A percentile compares a stretch with the other conserved stretches of the same genome.
Evolutionary conservation across 139 green algal genomes (phyloP).

Genomic region (Gonium pectorale): DNA sequence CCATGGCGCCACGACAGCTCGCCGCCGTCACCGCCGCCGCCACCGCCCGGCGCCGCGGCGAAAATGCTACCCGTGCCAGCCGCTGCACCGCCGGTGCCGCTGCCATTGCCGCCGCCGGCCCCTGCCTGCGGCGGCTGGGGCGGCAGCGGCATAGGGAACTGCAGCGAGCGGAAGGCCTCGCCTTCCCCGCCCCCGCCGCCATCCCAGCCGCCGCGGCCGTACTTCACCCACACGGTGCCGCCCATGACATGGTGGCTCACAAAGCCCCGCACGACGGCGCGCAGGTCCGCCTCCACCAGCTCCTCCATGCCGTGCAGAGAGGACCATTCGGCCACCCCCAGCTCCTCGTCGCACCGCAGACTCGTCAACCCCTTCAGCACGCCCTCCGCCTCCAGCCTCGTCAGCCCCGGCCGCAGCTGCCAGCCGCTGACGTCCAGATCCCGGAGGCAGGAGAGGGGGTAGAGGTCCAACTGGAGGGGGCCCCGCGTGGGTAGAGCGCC

Average conservation of each 20-base stretch:
- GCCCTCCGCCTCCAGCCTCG: background rate
- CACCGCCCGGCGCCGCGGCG: too few species aligned
- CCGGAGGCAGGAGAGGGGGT: background rate
- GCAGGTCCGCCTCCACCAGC: background rate
- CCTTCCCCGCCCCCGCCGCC: background rate
- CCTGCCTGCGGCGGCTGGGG: background rate
- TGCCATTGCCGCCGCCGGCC: background rate
- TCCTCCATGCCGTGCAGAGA: background rate
- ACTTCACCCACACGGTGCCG: background rate
- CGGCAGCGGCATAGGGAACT: constrained; percentile 7
- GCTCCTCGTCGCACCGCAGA: background rate
- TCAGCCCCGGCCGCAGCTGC: background rate
- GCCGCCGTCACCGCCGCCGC: too few species aligned
- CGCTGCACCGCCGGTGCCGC: background rate
- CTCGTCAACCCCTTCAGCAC: background rate
- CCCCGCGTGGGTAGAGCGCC: background rate
- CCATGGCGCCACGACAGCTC: too few species aligned
- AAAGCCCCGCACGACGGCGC: background rate
- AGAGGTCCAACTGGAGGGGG: constrained; percentile 2
- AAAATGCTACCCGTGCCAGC: too few species aligned
- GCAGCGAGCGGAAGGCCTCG: too few species aligned
- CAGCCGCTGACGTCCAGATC: background rate
- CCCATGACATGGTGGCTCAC: background rate
- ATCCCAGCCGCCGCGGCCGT: background rate
- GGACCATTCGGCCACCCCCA: background rate